phyloP scores from a whole-genome alignment of 495 filamentous ascomycete species.

The Xylaria telfairii region DNA sequence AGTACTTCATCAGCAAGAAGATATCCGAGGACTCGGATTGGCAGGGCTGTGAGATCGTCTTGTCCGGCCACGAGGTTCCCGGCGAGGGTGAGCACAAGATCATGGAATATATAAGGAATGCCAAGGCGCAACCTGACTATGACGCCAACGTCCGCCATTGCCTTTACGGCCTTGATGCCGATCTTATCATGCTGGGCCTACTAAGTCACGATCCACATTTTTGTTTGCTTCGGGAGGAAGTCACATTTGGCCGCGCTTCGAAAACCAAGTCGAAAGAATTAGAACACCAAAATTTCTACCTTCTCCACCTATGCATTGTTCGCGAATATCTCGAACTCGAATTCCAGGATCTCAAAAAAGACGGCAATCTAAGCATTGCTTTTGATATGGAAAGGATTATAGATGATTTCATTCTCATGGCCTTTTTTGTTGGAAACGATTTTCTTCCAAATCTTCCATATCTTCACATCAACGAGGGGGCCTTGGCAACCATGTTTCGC shows the following conservation, averaged over 20 bases:
- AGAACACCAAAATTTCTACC: constrained; percentile 98
- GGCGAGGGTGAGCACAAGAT: constrained; percentile 99
- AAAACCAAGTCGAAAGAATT: constrained; percentile 91
- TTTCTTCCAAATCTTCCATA: constrained; percentile 97
- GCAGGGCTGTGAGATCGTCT: constrained; percentile 93
- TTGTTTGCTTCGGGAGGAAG: constrained; percentile 94
- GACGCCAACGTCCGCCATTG: constrained; percentile 97
- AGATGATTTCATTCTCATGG: constrained; percentile 99
- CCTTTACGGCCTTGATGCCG: constrained; percentile 95
- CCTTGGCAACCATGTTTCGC: constrained; percentile 94
- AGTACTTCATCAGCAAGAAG: constrained; percentile 99
- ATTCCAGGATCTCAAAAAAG: constrained; percentile 88
- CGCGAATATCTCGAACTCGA: constrained; percentile 96
- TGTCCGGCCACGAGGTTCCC: constrained; percentile 98
- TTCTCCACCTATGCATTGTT: constrained; percentile 96
- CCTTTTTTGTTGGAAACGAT: constrained; percentile 99
- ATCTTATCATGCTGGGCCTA: constrained; percentile 97
- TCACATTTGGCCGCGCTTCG: constrained; percentile 89
- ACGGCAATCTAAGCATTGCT: constrained; percentile 73
- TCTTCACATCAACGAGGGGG: constrained; percentile 98
- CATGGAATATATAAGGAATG: constrained; percentile 98
- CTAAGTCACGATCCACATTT: constrained; percentile 98
- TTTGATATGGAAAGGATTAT: constrained; percentile 97
- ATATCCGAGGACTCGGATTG: constrained; percentile 95
- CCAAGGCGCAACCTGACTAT: constrained; percentile 93